Evolutionary conservation across 306 rosid species (phyloP).

Genomic region (Medicago ruthenica): DNA sequence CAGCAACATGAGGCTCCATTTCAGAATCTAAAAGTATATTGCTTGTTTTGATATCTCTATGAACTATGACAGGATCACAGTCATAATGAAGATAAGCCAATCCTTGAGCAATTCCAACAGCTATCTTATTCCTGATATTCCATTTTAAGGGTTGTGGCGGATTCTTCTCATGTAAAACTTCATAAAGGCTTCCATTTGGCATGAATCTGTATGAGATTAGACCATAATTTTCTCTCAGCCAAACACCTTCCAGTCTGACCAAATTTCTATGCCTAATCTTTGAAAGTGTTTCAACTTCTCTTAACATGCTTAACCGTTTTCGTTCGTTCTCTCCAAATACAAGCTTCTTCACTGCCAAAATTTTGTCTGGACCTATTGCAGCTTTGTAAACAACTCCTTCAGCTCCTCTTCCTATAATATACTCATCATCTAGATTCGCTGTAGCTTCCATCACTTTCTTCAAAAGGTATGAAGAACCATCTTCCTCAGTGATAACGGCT

Average conservation of each 20-base stretch:
- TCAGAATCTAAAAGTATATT: slow-evolving; percentile 81
- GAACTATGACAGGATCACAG: slow-evolving; percentile 75
- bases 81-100: slow-evolving; percentile 78
- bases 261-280: slow-evolving; percentile 74
- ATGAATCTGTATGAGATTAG: slow-evolving; percentile 66
- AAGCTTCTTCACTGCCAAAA: slow-evolving; percentile 73
- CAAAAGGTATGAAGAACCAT: slow-evolving; percentile 51
- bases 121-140: slow-evolving; percentile 64
- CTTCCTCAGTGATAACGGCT: slow-evolving; percentile 26
- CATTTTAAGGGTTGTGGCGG: slow-evolving; percentile 62
- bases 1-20: slow-evolving; percentile 77
- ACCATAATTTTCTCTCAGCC: slow-evolving; percentile 64
- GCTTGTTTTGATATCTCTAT: slow-evolving; percentile 77
- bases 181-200: slow-evolving; percentile 88
- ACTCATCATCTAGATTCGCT: slow-evolving; percentile 55
- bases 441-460: slow-evolving; percentile 66
- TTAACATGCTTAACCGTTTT: slow-evolving; percentile 56
- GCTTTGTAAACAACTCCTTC: slow-evolving; percentile 86
- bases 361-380: slow-evolving; percentile 45
- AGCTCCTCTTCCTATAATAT: slow-evolving; percentile 76
- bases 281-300: slow-evolving; percentile 70
- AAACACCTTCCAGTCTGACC: slow-evolving; percentile 63
- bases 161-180: slow-evolving; percentile 61
- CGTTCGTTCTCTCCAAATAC: slow-evolving; percentile 49
- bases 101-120: slow-evolving; percentile 75